Evolutionary conservation across 495 filamentous ascomycete genomes (phyloP), one percentile per base, ranked within the genome.

Genomic region (Saxophila tyrrhenica): DNA sequence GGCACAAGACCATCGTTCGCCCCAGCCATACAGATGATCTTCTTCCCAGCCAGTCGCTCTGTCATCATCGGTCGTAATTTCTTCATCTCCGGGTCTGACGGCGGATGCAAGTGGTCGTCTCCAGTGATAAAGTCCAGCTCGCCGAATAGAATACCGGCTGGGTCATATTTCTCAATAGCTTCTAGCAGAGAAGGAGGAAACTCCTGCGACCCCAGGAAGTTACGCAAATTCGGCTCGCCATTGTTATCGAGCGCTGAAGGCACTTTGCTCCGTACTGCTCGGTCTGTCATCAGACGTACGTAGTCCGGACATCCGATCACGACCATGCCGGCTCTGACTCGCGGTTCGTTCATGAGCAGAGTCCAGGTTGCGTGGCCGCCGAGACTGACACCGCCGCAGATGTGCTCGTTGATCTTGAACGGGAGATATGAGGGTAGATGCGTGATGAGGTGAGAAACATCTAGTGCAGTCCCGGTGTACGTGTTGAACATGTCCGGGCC

Each of bases 221-320:
- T 64, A 0, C 72, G 71, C 2, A 86, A 87, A 5, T 75, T 74
- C 0, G 75, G 75, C 17, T 72, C 63, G 38, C 66, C 67, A 19
- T 71, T 64, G 0, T 75, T 78, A 70, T 75, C 87, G 48, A 57
- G 42, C n/a, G 54, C 51, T 0, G 81, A 79, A 7, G 75, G 63
- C 13, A 86, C 70, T 60, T 84, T 87, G 0, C 87, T 89, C 42
- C 84, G 70, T 21, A 78, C 70, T 0, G 89, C 89, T 5, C 89
- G 86, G 62, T 92, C 82, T 17, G 72, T 73, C 78, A 94, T 82
- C 21, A 95, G 70, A 66, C 84, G 72, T 56, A 82, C 76, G 62
- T 84, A 95, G 69, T 98, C 91, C 0, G 91, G 87, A 66, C 88
- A 94, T 16, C 91, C 92, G 50, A 98, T 85, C 32, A 95, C 76